A percentile compares a stretch with the other conserved stretches of the same genome.
Conservation (phyloP, 2,329 filamentous ascomycete species). For the Plenodomus tracheiphilus region DNA sequence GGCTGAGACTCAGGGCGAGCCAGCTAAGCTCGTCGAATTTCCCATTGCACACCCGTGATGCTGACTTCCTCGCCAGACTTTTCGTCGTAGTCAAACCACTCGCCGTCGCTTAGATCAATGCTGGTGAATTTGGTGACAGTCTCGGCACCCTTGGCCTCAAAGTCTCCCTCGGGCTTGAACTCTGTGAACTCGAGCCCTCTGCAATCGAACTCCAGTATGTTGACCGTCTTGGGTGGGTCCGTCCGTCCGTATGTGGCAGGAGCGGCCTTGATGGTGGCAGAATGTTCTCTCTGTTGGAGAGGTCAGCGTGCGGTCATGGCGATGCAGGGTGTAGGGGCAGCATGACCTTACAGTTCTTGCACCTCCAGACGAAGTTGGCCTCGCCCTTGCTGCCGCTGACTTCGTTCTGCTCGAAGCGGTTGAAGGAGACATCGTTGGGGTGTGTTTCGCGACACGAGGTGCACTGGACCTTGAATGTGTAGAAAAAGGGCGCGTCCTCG, state of each 20-base stretch:
- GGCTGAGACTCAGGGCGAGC: too few relatives aligned
- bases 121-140: slow-evolving; percentile 78
- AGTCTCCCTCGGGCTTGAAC: slow-evolving; percentile 93
- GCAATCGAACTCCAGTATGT: slow-evolving; percentile 90
- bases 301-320: slow-evolving; percentile 5
- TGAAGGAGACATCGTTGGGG: slow-evolving; percentile 82
- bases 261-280: slow-evolving; percentile 77
- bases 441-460: slow-evolving; percentile 95
- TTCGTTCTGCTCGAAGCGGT: slow-evolving; percentile 86
- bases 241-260: slow-evolving; percentile 72
- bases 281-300: slow-evolving; percentile 71
- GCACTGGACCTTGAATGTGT: slow-evolving; percentile 97
- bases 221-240: slow-evolving; percentile 74
- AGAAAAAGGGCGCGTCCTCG: slow-evolving; percentile 83
- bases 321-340: slow-evolving; percentile 10
- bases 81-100: slow-evolving; percentile 99
- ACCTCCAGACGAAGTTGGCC: slow-evolving; percentile 99
- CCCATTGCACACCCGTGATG: slow-evolving; percentile 87
- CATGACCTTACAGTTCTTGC: slow-evolving; percentile 91
- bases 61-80: slow-evolving; percentile 90
- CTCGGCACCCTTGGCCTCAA: slow-evolving; percentile 80
- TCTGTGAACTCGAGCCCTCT: slow-evolving; percentile 89
- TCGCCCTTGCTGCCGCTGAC: slow-evolving; percentile 92
- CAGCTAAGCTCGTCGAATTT: slow-evolving; percentile 75
- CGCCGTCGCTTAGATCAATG: slow-evolving; percentile 83